Base-by-base conservation (phyloP, 768 basidiomycete species). In the Lepiota brunneoincarnata region DNA sequence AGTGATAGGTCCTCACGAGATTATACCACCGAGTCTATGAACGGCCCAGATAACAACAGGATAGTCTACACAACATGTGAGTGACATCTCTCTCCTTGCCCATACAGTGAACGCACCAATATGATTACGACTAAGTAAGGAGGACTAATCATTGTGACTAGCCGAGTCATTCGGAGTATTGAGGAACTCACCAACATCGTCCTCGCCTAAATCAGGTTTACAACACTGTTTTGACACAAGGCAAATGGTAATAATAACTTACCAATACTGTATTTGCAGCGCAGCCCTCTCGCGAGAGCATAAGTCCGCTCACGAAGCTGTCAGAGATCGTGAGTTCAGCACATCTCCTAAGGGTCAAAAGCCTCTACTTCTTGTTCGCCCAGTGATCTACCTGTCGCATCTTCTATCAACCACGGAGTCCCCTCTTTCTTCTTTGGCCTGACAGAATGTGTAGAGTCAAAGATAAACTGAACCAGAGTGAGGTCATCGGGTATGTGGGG, bases 111-210 rank as follows among this genome's bases (percentile, higher is more conserved):
- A 61, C 75, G 38, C 57, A 82, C 84, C 86, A 38, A 87, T 63
- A 59, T 87, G 83, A 63, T 89, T 89, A 24, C 82, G 76, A 56
- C 84, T 84, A 64, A 81, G 86, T n/a, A 38, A 87, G 62, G 52
- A 86, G 71, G 6, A 85, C 87, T 87, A 58, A 20, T 23, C 23
- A 26, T n/a, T 36, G 40, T 23, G 4, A 31, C 28, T 38, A 36
- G 39, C 2, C 9, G 41, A 46, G 3, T 18, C 20, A 39, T 18
- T 18, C 9, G 20, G 48, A 3, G 5, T 3, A 7, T 2, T 17
- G 18, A 2, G 26, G n/a, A 10, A 52, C 78, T 31, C 65, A 82
- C 82, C 81, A 43, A 80, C 77, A 53, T 81, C 78, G 46, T 76
- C 61, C 41, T 81, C 74, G 14, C 67, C 81, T 81, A 51, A 3